Evolutionary conservation across 768 basidiomycete genomes (phyloP).

Genomic region (Russula vinacea): DNA sequence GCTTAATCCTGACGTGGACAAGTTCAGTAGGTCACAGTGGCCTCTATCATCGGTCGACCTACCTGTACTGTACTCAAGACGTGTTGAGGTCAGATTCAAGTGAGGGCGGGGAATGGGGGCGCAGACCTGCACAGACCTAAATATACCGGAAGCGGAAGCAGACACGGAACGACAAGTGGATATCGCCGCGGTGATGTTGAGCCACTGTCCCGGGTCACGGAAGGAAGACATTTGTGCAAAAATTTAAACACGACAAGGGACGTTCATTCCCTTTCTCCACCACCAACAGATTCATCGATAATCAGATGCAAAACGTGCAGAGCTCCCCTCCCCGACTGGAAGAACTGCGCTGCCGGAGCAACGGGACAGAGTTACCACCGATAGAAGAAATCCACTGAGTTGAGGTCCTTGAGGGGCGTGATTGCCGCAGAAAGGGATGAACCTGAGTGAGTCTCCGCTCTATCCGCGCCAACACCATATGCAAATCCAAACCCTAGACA

Average conservation of each 20-base stretch:
- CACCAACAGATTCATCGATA: no score
- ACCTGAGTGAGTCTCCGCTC: not conserved
- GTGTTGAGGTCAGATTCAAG: no score
- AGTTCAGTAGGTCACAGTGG: not conserved
- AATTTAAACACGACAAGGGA: no score
- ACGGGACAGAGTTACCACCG: slow-evolving; percentile 7
- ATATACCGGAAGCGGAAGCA: not conserved
- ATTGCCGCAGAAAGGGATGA: not conserved
- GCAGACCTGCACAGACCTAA: no score
- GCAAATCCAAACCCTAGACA: not conserved
- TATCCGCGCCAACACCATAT: not conserved
- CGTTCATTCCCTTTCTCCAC: no score
- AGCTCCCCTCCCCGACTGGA: no score
- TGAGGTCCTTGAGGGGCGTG: not conserved
- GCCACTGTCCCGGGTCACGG: not conserved
- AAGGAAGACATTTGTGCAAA: no score
- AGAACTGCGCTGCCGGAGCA: slow-evolving; percentile 19
- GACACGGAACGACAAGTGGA: not conserved
- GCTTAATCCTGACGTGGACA: no score
- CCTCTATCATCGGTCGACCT: no score
- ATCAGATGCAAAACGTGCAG: slow-evolving; percentile 11
- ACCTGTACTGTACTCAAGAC: no score
- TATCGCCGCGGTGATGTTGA: not conserved
- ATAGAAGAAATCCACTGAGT: not conserved
- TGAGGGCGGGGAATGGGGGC: no score